Base-by-base conservation (phyloP, 768 basidiomycete genomes). In the Phlegmacium glaucopus region DNA sequence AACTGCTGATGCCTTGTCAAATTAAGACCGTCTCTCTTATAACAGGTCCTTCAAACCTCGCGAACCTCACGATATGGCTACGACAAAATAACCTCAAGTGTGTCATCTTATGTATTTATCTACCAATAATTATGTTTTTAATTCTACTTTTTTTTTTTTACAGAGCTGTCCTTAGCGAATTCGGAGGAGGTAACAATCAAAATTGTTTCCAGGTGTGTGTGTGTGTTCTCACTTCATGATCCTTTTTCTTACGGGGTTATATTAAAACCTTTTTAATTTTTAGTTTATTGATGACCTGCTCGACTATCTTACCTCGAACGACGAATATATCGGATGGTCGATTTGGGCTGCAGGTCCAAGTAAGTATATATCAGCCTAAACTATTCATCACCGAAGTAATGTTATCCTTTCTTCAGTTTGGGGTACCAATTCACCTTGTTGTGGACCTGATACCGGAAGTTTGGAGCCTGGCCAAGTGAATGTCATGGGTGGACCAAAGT, bases 291-390 rank as follows among this genome's bases (percentile, higher is more conserved):
- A 68, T 17, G 70, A 73, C n/a, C 50, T 76, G 57, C 57, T 76
- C 3, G 60, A 57, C 29, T 76, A 72, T 54, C 59, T 76, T 42
- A 53, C 58, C 2, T 58, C 62, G 11, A 76, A 75, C 49, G 70
- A 72, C 35, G 74, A 63, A 27, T 76, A 73, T 54, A 75, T 76
- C 39, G 74, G 74, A 11, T 76, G 73, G 74, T 46, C 70, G 3
- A 68, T 72, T 37, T 76, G 74, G 74, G 74, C 74, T 50, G 74
- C 74, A 26, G 74, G 74, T 34, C 74, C 74, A 15, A 47, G 72
- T 74, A 53, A 22, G 68, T 66, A 17, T 13, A 28, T 1, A 3
- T 9, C n/a, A 16, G 4, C 12, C n/a, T n/a, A n/a, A n/a, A n/a
- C 13, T 26, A 17, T 25, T 13, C 42, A 30, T 6, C 15, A 17